Base-by-base conservation (phyloP, 164 flowering plant species). In the Berberis thunbergii region DNA sequence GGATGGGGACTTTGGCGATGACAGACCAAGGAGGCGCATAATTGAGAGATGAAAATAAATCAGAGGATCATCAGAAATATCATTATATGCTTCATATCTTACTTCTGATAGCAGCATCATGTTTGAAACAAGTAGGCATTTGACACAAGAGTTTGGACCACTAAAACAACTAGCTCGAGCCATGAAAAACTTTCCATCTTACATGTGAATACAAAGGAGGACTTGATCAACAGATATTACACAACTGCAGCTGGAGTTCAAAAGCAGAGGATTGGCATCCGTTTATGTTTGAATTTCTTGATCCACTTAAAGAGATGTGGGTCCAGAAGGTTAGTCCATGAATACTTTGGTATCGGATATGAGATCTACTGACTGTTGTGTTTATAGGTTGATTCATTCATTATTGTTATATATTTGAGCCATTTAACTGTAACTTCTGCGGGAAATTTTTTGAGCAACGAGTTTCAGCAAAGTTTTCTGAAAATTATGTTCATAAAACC, bases 11-110 rank as follows among this genome's bases (percentile, higher is more conserved):
- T 62, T 49, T 55, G 76, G 69, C 40, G 78, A 80, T 59, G 80
- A 79, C 45, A 80, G 79, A 70, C 80, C 76, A 67, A 70, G 76
- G 60, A 77, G 81, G 57, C 83, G 85, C 40, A 77, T 79, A 70
- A 83, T 83, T 57, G 84, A 82, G 63, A 59, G 77, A 62, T 74
- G 65, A 74, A 56, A 48, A 40, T 11, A 57, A 41, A 39, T 12
- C 46, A 41, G 40, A 46, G 43, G 54, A 57, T 49, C 39, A 44
- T 41, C 54, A 3, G 7, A 50, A 57, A 43, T 38, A 7, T 1
- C 26, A 26, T 26, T 26, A 12, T 12, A 7, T 62, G 46, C 4
- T 54, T 2, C 44, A 38, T n/a, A 2, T 41, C 39, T n/a, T 7
- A 6, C 7, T 46, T 10, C 6, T n/a, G 5, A 57, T 26, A 41